Base-by-base conservation (phyloP, 352 stramenopile species). In the Globisporangium emineosum region DNA sequence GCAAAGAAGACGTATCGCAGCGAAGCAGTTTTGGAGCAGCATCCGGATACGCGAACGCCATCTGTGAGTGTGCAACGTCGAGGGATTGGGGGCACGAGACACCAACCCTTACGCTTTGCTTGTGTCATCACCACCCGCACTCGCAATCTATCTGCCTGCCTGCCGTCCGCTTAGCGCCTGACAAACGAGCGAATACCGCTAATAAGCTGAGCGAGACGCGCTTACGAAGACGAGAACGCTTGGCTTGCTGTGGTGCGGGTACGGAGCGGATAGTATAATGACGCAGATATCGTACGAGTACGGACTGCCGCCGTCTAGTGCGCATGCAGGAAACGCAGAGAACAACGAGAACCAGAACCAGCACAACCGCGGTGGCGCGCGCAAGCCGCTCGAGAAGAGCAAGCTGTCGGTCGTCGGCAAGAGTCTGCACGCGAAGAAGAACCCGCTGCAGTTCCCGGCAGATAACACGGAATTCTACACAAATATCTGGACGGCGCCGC, bases 401-500 rank as follows among this genome's bases (percentile, higher is more conserved):
- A 75, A 71, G 67, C 57, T 84, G 29, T 68, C 73, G 17, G 78
- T 77, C 64, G 68, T 70, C 25, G 61, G 62, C 62, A 79, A 73
- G 59, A 75, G 49, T 50, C 63, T 80, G 59, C 67, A 69, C 53
- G 40, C 68, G 53, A 86, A 86, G 66, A 88, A 84, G 55, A 40
- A 60, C 51, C 29, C 56, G 23, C 47, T 56, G 35, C 43, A 57
- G 51, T 57, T 66, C 30, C 64, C 72, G 0, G 37, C 55, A 27
- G 84, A 93, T 57, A 79, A 91, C 68, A 86, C 68, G 52, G 84
- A 88, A 50, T 93, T 93, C 70, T 93, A 93, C 72, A 74, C 74
- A 42, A 93, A 93, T 78, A 93, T 93, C 59, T 93, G 84, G 84
- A 75, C 73, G 10, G 53, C 61, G 27, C 47, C 64, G 21, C 52